Evolutionary conservation across 1,139 yeast species (phyloP).

Genomic region (Taphrina wiesneri): DNA sequence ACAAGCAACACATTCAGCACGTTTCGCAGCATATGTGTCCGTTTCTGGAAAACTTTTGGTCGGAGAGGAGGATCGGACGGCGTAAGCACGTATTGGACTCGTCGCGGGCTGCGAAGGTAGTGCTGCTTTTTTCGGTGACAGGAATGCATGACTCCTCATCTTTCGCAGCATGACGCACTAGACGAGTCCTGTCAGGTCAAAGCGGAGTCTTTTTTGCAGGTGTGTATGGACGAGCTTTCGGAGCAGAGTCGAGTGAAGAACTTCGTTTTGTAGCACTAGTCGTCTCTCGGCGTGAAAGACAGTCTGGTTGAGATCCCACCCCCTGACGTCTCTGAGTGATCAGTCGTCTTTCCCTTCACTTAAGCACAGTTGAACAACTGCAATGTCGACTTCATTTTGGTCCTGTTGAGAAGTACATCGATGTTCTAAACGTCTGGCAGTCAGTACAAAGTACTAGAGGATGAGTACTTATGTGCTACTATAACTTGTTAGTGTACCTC

Average conservation of each 20-base stretch:
- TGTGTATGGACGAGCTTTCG: too few relatives aligned
- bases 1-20: not conserved
- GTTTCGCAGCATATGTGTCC: not conserved
- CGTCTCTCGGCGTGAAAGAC: not conserved
- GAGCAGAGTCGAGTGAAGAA: not conserved
- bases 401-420: too few relatives aligned
- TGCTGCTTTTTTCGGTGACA: slow-evolving; percentile 1
- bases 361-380: too few relatives aligned
- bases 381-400: too few relatives aligned
- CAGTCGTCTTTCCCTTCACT: too few relatives aligned
- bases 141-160: slow-evolving; percentile 8
- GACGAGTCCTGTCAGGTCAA: too few relatives aligned
- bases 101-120: not conserved
- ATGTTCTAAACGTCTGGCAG: too few relatives aligned
- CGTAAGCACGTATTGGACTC: slow-evolving; percentile 7
- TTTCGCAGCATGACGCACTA: slow-evolving; percentile 4
- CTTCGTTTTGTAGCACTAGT: not conserved
- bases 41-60: not conserved
- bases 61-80: not conserved
- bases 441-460: too few relatives aligned
- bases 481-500: not conserved
- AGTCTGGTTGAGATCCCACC: not conserved
- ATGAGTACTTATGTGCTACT: too few relatives aligned
- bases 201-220: too few relatives aligned
- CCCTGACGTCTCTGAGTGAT: too few relatives aligned